Evolutionary conservation across 176 grass and related monocot species (phyloP), one percentile per base, ranked within the genome.

Genomic region (Raddia guianensis): DNA sequence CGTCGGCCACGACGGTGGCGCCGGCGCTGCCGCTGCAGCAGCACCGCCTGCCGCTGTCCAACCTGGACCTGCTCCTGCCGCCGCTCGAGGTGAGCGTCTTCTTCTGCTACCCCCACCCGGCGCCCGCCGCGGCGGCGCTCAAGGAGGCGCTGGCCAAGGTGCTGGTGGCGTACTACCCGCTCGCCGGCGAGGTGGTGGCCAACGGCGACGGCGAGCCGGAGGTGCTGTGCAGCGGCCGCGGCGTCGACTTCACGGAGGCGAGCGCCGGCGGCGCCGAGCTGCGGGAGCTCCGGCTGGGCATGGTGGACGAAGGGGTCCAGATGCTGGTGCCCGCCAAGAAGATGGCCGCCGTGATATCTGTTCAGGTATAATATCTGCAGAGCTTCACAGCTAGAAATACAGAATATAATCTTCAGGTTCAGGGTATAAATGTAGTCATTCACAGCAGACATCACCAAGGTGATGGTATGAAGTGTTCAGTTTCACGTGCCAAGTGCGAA

Each of bases 31-130:
- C 75, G 32, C 32, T 85, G 64, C 86, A 88, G 46, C 77, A 80
- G 34, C 84, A 91, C 77, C 73, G 33, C 2, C 74, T 89, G 43
- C 68, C 91, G 14, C 84, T 93, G 64, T 93, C 94, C 7, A 93
- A 93, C 86, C 89, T 93, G 7, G 88, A 97, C 83, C 88, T 97
- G 46, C 83, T 93, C 55, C 72, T 93, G 37, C 94, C 94, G 10
- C 72, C 83, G 63, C 68, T 93, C 4, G 77, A 89, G 15, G 83
- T 93, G 32, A 80, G 94, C 67, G 73, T 97, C 75, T 91, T 97
- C 88, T 70, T 91, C 73, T 97, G 94, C 81, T 97, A 93, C 74
- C 46, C 4, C 32, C 84, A 82, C 11, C 82, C 78, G 44, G 67
- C 69, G 54, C 77, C 83, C 9, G 49, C 87, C 5, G 37, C 73